phyloP scores from a whole-genome alignment of 169 alveolate species.

The Perkinsus marinus region DNA sequence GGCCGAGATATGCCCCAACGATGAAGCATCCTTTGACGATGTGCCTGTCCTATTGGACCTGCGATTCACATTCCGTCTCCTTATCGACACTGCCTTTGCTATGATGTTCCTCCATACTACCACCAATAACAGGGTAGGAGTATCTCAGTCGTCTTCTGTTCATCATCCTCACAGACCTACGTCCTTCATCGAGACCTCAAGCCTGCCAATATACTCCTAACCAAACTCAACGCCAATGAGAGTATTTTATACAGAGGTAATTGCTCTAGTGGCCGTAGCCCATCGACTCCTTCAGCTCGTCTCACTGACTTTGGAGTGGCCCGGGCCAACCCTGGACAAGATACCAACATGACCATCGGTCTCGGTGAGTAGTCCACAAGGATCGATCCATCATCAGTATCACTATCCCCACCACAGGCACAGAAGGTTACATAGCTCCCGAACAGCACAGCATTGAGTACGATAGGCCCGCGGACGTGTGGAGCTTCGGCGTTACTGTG shows the following conservation, averaged over 20 bases:
- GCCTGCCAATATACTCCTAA: constrained; percentile 23
- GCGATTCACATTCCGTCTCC: not conserved
- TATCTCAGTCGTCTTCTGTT: too few species aligned
- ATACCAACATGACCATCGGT: not conserved
- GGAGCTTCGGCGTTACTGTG: constrained; percentile 27
- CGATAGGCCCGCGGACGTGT: constrained; percentile 28
- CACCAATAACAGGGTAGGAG: not conserved
- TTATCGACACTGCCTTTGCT: not conserved
- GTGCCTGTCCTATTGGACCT: not conserved
- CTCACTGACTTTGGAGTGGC: not conserved
- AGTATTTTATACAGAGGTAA: not conserved
- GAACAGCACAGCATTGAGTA: constrained; percentile 23
- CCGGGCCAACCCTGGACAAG: not conserved
- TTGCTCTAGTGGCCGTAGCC: not conserved
- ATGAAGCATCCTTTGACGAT: not conserved
- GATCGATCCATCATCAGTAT: not conserved
- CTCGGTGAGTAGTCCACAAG: not conserved
- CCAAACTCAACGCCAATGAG: not conserved
- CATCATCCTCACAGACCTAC: constrained; percentile 19
- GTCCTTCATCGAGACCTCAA: constrained; percentile 22
- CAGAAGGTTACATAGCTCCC: constrained; percentile 27
- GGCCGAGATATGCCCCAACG: not conserved
- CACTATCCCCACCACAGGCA: too few species aligned
- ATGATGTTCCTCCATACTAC: not conserved
- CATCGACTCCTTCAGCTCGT: not conserved